Evolutionary conservation across 2,329 filamentous ascomycete genomes (phyloP).

Genomic region (Colletotrichum lindemuthianum): DNA sequence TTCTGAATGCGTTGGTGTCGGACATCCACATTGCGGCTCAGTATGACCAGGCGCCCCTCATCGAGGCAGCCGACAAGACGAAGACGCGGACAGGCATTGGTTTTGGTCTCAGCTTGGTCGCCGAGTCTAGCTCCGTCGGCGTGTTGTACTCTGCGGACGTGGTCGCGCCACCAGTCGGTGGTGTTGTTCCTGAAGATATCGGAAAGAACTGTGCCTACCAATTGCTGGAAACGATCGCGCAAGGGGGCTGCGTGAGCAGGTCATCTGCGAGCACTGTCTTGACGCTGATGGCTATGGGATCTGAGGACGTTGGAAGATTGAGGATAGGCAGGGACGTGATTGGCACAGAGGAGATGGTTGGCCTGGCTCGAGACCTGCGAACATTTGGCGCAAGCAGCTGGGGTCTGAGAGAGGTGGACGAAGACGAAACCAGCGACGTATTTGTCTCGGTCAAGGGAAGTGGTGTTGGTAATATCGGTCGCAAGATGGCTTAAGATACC

Average conservation of each 20-base stretch:
- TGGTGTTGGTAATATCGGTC: slow-evolving; percentile 93
- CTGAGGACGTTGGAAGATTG: slow-evolving; percentile 91
- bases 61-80: slow-evolving; percentile 64
- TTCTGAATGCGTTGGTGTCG: slow-evolving; percentile 85
- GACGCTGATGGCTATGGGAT: slow-evolving; percentile 96
- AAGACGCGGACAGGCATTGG: slow-evolving; percentile 83
- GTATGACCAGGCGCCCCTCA: slow-evolving; percentile 74
- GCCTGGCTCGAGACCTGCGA: slow-evolving; percentile 83
- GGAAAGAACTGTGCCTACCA: slow-evolving; percentile 90
- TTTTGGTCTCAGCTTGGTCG: slow-evolving; percentile 90
- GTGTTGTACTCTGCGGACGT: slow-evolving; percentile 91
- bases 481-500: slow-evolving; percentile 75
- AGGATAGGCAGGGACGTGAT: slow-evolving; percentile 84
- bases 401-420: slow-evolving; percentile 81
- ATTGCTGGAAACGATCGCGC: slow-evolving; percentile 82
- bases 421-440: slow-evolving; percentile 76
- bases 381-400: slow-evolving; percentile 92
- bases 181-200: slow-evolving; percentile 88
- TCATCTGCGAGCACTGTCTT: slow-evolving; percentile 80
- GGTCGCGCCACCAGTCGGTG: slow-evolving; percentile 78
- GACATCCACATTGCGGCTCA: slow-evolving; percentile 92
- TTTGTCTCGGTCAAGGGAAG: slow-evolving; percentile 91
- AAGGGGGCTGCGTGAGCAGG: slow-evolving; percentile 82
- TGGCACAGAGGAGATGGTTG: slow-evolving; percentile 81
- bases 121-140: slow-evolving; percentile 85